Base-by-base conservation (phyloP, 2,329 filamentous ascomycete genomes). In the Fusarium tupiense region DNA sequence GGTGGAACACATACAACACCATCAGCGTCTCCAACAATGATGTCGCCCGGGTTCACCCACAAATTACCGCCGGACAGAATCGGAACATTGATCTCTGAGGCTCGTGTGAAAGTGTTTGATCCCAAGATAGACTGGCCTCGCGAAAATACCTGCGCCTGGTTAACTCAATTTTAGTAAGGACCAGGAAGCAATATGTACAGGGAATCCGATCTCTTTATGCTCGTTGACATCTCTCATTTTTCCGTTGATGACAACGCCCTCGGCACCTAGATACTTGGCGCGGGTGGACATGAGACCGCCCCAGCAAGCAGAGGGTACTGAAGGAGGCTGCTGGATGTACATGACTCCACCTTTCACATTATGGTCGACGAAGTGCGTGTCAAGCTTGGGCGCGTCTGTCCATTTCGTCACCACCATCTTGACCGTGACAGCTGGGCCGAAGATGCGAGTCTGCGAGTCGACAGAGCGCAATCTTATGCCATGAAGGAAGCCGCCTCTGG, bases 281-380 rank as follows among this genome's bases (percentile, higher is more conserved):
- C 79, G 71, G 5, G 78, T 80, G 2, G 79, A 78, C 80, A 81
- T 81, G 20, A 81, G 67, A 1, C 73, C 72, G 53, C 79, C 79
- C 78, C 78, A 81, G 62, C 78, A 80, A 8, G 79, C 78, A 3
- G 77, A 78, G 19, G 65, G 54, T 5, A 79, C 47, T 5, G 69
- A 72, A 40, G 77, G 77, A 13, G 79, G 80, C 43, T 81, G 78
- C 43, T 79, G 74, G 9, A 81, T 71, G 47, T 78, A 81, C 78
- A 81, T 79, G 64, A 81, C 60, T 17, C 73, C 66, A 1, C 64
- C 62, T 4, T 67, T 38, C 16, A 60, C 54, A n/a, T 80, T 80
- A 64, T 74, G 73, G 65, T 81, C 80, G 9, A 75, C 79, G 53
- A 80, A 80, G 33, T 81, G 79, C 62, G 62, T 73, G 7, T 75